phyloP scores from a whole-genome alignment of 2,329 filamentous ascomycete genomes.

The Cladophialophora chaetospira region DNA sequence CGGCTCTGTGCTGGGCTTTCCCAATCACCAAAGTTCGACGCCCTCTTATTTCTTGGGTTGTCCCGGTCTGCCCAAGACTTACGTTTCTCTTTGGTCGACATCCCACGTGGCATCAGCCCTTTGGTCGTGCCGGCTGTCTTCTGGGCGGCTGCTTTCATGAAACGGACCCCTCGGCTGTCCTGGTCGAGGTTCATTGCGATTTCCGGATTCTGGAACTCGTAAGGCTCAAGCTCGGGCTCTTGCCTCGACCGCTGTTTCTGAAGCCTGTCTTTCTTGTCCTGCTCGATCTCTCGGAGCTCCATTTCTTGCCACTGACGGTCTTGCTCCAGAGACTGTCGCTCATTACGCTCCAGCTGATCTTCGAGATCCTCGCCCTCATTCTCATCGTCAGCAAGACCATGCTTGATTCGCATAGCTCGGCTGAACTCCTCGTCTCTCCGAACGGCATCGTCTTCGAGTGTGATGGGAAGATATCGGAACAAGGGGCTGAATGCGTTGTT shows the following conservation, averaged over 20 bases:
- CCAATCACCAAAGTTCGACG: slow-evolving; percentile 44
- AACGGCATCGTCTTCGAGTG: slow-evolving; percentile 91
- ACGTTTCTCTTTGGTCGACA: slow-evolving; percentile 17
- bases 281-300: slow-evolving; percentile 47
- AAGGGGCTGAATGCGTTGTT: slow-evolving; percentile 84
- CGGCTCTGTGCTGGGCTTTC: slow-evolving; percentile 28
- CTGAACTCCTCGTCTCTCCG: slow-evolving; percentile 88
- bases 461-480: slow-evolving; percentile 87
- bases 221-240: slow-evolving; percentile 35
- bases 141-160: slow-evolving; percentile 26
- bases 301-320: slow-evolving; percentile 51
- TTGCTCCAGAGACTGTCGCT: slow-evolving; percentile 43
- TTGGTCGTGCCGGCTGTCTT: slow-evolving; percentile 29
- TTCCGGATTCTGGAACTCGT: slow-evolving; percentile 34
- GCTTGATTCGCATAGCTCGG: slow-evolving; percentile 69
- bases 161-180: slow-evolving; percentile 27
- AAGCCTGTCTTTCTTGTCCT: slow-evolving; percentile 29
- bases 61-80: slow-evolving; percentile 45
- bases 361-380: slow-evolving; percentile 50
- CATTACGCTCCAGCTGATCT: slow-evolving; percentile 49
- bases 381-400: slow-evolving; percentile 62
- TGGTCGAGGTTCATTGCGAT: slow-evolving; percentile 31
- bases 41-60: slow-evolving; percentile 41
- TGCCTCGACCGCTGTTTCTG: slow-evolving; percentile 23
- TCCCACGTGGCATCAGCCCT: slow-evolving; percentile 19